These are phyloP conservation scores for Claviceps africana DNA, from an alignment of 2,329 filamentous ascomycete genomes.

Conservation along the genomic window DNA sequence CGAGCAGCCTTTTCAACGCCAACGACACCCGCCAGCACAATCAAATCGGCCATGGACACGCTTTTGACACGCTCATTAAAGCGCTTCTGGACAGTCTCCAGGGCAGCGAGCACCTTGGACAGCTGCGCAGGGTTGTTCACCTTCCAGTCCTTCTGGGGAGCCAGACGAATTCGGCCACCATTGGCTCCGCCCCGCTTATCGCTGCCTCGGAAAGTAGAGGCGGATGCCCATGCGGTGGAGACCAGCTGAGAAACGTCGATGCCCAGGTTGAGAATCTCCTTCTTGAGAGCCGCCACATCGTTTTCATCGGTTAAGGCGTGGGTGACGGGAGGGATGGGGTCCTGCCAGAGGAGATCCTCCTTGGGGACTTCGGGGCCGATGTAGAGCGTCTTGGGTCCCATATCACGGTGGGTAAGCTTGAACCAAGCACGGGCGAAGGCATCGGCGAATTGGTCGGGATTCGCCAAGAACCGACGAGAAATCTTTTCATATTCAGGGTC, in stretches of 20 bases:
- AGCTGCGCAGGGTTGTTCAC: slow-evolving; percentile 61
- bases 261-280: slow-evolving; percentile 49
- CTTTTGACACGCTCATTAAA: slow-evolving; percentile 58
- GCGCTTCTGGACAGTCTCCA: slow-evolving; percentile 51
- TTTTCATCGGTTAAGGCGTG: slow-evolving; percentile 45
- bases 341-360: slow-evolving; percentile 61
- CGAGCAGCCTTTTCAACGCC: slow-evolving; percentile 58
- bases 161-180: slow-evolving; percentile 61
- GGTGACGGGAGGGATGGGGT: slow-evolving; percentile 49
- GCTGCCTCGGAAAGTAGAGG: slow-evolving; percentile 57
- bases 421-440: slow-evolving; percentile 66
- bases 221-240: slow-evolving; percentile 52
- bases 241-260: slow-evolving; percentile 48
- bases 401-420: slow-evolving; percentile 70
- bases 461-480: slow-evolving; percentile 50
- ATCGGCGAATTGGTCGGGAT: slow-evolving; percentile 55
- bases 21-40: slow-evolving; percentile 58
- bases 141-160: slow-evolving; percentile 57
- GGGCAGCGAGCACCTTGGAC: slow-evolving; percentile 41
- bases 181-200: slow-evolving; percentile 79
- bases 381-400: slow-evolving; percentile 58
- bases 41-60: slow-evolving; percentile 65
- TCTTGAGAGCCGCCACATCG: slow-evolving; percentile 54
- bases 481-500: slow-evolving; percentile 67
- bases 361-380: slow-evolving; percentile 60